Conservation (phyloP, 352 stramenopile species). For the Thalassiosira tumida region DNA sequence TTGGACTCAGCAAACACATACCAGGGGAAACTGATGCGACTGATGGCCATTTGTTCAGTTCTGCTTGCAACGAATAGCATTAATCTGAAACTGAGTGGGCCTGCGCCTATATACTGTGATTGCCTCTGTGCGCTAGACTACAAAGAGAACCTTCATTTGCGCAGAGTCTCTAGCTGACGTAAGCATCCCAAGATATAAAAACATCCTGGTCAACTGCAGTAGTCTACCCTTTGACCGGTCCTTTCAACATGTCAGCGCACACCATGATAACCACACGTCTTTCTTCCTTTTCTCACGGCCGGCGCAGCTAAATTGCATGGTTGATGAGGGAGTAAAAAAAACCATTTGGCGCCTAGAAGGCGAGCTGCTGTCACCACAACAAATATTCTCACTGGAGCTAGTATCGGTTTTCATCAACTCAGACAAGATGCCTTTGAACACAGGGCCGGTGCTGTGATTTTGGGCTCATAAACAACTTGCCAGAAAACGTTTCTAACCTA, state of each 20-base stretch:
- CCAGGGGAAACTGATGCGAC: constrained; percentile 9
- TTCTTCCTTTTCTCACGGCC: not conserved
- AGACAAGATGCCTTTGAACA: constrained; percentile 9
- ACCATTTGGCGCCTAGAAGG: not conserved
- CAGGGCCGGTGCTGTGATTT: not conserved
- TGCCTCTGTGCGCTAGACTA: not conserved
- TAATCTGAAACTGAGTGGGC: not conserved
- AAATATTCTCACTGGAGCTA: constrained; percentile 23
- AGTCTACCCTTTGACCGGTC: not conserved
- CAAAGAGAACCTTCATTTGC: not conserved
- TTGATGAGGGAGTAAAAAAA: not conserved
- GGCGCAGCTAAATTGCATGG: constrained; percentile 31
- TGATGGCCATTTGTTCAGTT: constrained; percentile 29
- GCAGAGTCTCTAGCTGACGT: not conserved
- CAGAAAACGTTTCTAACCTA: not conserved
- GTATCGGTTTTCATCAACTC: not conserved
- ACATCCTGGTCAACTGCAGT: constrained; percentile 26
- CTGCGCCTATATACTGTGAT: constrained; percentile 11
- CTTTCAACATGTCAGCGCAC: constrained; percentile 17
- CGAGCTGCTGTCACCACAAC: not conserved
- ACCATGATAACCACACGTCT: constrained; percentile 17
- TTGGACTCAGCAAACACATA: constrained; percentile 5
- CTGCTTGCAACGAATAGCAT: constrained; percentile 15
- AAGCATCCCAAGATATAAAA: constrained; percentile 50
- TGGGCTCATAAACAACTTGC: constrained; percentile 19